Conservation (phyloP, 1,284 basidiomycete species). For the Chalciporus piperatoides region DNA sequence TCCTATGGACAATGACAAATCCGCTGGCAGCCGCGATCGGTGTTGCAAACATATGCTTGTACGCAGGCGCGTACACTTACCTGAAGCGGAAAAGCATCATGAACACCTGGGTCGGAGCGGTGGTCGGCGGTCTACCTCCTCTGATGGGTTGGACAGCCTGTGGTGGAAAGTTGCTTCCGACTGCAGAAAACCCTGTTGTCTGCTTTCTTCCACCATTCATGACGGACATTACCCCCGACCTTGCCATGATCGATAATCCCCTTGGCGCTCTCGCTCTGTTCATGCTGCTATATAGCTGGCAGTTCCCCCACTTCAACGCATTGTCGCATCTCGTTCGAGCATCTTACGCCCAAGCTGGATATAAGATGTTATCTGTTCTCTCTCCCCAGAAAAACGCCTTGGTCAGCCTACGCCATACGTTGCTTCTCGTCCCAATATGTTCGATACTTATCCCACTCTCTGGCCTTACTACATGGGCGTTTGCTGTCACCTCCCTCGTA, state of each 20-base stretch:
- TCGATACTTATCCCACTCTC: constrained; percentile 80
- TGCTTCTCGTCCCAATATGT: constrained; percentile 78
- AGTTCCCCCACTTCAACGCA: constrained; percentile 98
- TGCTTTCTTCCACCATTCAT: constrained; percentile 55
- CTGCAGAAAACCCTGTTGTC: constrained; percentile 52
- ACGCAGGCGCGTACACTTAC: constrained; percentile 91
- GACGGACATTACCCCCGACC: constrained; percentile 38
- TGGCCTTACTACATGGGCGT: constrained; percentile 85
- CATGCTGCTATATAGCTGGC: constrained; percentile 91
- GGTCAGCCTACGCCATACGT: constrained; percentile 82
- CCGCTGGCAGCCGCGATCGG: constrained; percentile 86
- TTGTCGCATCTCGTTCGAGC: constrained; percentile 85
- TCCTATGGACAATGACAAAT: constrained; percentile 86
- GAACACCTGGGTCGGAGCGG: constrained; percentile 94
- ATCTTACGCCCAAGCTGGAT: constrained; percentile 92
- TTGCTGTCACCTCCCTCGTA: constrained; percentile 73
- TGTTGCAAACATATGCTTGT: constrained; percentile 82
- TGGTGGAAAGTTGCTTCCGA: constrained; percentile 75
- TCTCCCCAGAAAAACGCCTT: constrained; percentile 80
- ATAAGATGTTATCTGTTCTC: constrained; percentile 88
- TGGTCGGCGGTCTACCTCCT: constrained; percentile 92
- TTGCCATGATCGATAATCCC: constrained; percentile 64
- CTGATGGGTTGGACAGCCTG: constrained; percentile 99
- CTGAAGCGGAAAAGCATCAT: constrained; percentile 86
- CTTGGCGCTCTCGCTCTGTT: constrained; percentile 76